These are phyloP conservation scores for Phytophthora constricta DNA, from an alignment of 352 stramenopile species.

Conservation along the genomic window DNA sequence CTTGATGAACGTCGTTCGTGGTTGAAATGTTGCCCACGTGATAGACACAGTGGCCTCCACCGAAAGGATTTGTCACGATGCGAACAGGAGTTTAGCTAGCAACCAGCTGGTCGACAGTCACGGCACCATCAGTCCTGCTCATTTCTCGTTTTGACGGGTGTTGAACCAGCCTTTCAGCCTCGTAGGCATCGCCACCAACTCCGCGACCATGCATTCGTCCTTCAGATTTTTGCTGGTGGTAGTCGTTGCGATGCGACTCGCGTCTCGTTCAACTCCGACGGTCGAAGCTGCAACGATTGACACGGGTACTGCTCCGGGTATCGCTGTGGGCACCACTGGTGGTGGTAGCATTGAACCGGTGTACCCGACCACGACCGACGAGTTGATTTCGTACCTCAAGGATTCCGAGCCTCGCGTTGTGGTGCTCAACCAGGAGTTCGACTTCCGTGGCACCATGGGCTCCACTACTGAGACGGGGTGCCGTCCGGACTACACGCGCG, in stretches of 20 bases:
- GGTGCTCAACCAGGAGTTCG: conserved; percentile 21
- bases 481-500: conserved; percentile 29
- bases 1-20: background rate
- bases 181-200: background rate
- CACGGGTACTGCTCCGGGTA: conserved; percentile 15
- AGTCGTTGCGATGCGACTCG: background rate
- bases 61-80: conserved; percentile 5
- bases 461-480: conserved; percentile 25
- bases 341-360: conserved; percentile 20
- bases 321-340: conserved; percentile 27
- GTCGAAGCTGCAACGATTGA: conserved; percentile 5
- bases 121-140: background rate
- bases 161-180: too few relatives aligned
- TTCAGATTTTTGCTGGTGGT: background rate
- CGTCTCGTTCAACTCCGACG: background rate
- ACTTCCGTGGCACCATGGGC: conserved; percentile 25
- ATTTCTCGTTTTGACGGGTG: background rate
- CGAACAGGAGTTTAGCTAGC: background rate
- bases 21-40: background rate
- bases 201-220: background rate
- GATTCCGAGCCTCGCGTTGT: conserved; percentile 24
- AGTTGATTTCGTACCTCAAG: conserved; percentile 27
- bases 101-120: background rate
- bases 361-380: conserved; percentile 23
- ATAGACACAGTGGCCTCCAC: too few relatives aligned